Evolutionary conservation across 768 basidiomycete genomes (phyloP), one percentile per base, ranked within the genome.

Genomic region (Pulveroboletus sp.): DNA sequence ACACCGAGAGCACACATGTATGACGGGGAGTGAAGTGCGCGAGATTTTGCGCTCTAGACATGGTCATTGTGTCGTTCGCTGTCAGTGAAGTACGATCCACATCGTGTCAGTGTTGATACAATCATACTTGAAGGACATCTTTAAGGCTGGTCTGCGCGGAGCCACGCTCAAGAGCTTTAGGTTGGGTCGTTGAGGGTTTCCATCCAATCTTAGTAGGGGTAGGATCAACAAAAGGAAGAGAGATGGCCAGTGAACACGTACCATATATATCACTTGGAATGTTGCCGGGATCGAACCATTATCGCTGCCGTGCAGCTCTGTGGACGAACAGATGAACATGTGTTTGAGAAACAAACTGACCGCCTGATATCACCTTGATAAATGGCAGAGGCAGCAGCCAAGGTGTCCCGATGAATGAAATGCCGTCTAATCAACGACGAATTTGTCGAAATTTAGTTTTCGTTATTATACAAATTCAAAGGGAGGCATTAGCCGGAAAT

Each of bases 261-360:
- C 95, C 79, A 97, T 85, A 67, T 89, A 96, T 48, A 98, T 92
- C 40, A 97, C 75, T 63, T 97, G 92, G 69, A 97, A 99, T 6
- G 96, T 99, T 14, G 96, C 96, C 3, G 94, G 89, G 30, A 98
- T 75, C 12, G 78, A 77, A 14, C 90, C 91, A 61, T 93, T 89
- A 60, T 85, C 82, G 49, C 84, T 75, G 9, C 89, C 92, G 64
- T 97, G 86, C 45, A 98, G 61, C 52, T 86, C 94, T 97, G 58
- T 20, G 51, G 22, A 42, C 27, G 20, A 34, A 38, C n/a, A 16
- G 32, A 24, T 56, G 12, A 45, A 29, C 36, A 43, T 14, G 32
- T 14, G 38, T 31, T n/a, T 3, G n/a, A 13, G n/a, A 24, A 17
- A 17, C 26, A n/a, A 48, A 31, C 31, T 31, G 19, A 14, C 23